These are phyloP conservation scores for Tritrichomonas musculus DNA, from an alignment of 208 protist genomes.

Conservation along the genomic window DNA sequence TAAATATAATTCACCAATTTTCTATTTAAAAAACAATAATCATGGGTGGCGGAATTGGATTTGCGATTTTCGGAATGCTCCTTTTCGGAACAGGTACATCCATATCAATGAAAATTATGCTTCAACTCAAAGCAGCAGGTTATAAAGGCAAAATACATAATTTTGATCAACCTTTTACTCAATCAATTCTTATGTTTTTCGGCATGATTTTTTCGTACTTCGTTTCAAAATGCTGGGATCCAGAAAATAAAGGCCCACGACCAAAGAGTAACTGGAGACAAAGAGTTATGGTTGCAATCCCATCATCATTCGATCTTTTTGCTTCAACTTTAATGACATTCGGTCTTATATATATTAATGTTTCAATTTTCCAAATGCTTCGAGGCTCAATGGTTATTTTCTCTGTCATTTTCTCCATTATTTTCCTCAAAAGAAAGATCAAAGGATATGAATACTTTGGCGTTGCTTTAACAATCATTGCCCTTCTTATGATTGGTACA, in stretches of 20 bases:
- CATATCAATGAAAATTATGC: constrained; percentile 12
- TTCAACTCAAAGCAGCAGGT: not conserved
- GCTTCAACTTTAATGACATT: constrained; percentile 30
- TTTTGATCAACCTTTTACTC: constrained; percentile 15
- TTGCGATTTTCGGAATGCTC: not conserved
- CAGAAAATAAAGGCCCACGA: constrained; percentile 23
- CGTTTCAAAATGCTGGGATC: not conserved
- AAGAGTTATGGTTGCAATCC: not conserved
- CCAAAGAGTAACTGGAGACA: not conserved
- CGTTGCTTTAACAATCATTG: not conserved
- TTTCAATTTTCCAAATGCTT: constrained; percentile 32
- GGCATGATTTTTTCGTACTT: not conserved
- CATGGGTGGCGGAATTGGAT: not conserved
- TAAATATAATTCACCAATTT: too few relatives aligned
- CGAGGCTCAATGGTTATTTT: constrained; percentile 33
- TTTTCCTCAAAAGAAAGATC: not conserved
- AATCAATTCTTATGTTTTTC: constrained; percentile 22
- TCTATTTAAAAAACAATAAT: not conserved
- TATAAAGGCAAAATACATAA: not conserved
- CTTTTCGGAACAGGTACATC: constrained; percentile 20
- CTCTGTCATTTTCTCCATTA: not conserved
- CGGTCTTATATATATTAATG: constrained; percentile 30
- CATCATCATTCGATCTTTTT: constrained; percentile 14
- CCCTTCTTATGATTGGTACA: not conserved
- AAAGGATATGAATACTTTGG: not conserved